A percentile compares a stretch with the other conserved stretches of the same genome.
These are phyloP conservation scores for Colletotrichum sp. DNA, from an alignment of 2,329 filamentous ascomycete species.

Conservation along the genomic window DNA sequence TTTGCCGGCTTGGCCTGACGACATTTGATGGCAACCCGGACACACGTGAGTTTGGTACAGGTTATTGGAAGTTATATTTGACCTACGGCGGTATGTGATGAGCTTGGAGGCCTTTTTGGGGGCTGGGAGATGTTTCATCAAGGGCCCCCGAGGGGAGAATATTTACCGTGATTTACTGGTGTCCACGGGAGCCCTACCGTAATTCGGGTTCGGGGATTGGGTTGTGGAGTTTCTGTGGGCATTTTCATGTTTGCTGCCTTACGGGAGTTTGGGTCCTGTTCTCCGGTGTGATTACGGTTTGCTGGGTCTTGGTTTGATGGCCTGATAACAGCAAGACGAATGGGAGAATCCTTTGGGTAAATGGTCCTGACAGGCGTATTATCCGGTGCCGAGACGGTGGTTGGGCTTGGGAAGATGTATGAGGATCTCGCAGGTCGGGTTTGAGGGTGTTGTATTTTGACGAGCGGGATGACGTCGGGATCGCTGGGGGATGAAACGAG, in stretches of 20 bases:
- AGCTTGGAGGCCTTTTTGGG: neutral
- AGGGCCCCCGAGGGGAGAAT: neutral
- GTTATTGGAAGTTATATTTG: neutral
- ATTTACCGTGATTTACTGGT: neutral
- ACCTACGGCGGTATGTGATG: neutral
- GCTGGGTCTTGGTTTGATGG: neutral
- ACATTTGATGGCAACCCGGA: neutral
- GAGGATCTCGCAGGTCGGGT: neutral
- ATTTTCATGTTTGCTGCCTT: neutral
- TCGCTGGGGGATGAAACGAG: neutral
- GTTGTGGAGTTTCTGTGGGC: neutral
- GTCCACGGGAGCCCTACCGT: neutral
- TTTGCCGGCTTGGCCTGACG: neutral
- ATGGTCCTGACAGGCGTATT: neutral
- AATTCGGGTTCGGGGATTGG: neutral
- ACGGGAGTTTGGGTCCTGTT: neutral
- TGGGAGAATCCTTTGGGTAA: neutral
- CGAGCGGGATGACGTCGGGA: neutral
- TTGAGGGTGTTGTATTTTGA: neutral
- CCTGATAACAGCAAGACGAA: neutral
- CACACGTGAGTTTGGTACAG: neutral
- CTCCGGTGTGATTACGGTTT: neutral
- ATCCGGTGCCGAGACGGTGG: neutral
- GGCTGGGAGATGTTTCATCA: neutral
- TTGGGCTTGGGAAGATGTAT: neutral